Base-by-base conservation (phyloP, 495 filamentous ascomycete genomes). In the Cercophora sp. region DNA sequence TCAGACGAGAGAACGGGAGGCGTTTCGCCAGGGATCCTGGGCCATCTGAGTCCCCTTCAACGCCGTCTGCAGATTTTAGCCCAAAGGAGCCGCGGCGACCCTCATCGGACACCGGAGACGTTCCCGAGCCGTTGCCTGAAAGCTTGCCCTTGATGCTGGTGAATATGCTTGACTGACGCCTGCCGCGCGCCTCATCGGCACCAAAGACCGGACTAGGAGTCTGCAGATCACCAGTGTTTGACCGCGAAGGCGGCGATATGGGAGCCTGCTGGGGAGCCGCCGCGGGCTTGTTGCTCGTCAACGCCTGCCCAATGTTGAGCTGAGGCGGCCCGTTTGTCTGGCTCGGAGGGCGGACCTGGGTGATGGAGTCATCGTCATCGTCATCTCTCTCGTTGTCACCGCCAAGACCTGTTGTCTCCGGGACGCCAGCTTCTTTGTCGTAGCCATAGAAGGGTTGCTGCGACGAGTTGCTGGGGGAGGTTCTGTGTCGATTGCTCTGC, bases 341-440 rank as follows among this genome's bases (percentile, higher is more conserved):
- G 16, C 61, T 61, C 55, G 41, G 20, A 16, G 44, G 46, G n/a
- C 53, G 57, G n/a, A 57, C 54, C 8, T 27, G 26, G 26, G 4
- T 47, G 8, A 3, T 29, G 5, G 22, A 13, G 10, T 43, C 16
- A 23, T 16, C 16, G 8, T 18, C 11, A 13, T 22, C 22, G 8
- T 16, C 22, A 18, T 11, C 16, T 6, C 22, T 16, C 16, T 35
- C 46, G 9, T 48, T 25, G 3, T 22, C 10, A 2, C 5, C 19
- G n/a, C 18, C 20, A 6, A 47, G 41, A 10, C 34, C 34, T 11
- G 39, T 27, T 8, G 60, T 50, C 3, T 32, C 34, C 10, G 63
- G 27, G 1, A 58, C 54, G 34, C 59, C 73, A 2, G 70, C 73
- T 51, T 78, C 75, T 52, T 78, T 78, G 26, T 78, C 74, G 29